Evolutionary conservation across 164 flowering plant species (phyloP).

Genomic region (Protea cynaroides): DNA sequence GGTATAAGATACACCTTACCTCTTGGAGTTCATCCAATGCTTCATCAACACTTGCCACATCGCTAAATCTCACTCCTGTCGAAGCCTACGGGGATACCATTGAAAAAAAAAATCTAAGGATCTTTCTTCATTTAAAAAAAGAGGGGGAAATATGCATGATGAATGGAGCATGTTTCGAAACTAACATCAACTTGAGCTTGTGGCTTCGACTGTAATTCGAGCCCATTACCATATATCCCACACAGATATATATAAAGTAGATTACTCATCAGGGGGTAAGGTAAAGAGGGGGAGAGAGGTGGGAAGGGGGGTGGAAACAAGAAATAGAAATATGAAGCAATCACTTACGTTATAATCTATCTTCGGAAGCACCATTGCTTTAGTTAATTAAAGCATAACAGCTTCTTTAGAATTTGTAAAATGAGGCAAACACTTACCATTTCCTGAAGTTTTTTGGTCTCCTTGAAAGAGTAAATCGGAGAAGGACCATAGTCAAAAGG

Average conservation of each 20-base stretch:
- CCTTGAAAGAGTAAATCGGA: slow-evolving; percentile 87
- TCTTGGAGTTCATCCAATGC: slow-evolving; percentile 98
- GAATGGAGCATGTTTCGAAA: slow-evolving; percentile 13
- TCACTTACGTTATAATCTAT: not conserved
- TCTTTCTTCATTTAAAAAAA: not conserved
- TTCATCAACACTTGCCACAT: slow-evolving; percentile 95
- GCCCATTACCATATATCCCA: slow-evolving; percentile 97
- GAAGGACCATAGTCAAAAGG: slow-evolving; percentile 61
- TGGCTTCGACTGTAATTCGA: slow-evolving; percentile 85
- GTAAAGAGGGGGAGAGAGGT: too few species aligned
- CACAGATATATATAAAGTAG: slow-evolving; percentile 9
- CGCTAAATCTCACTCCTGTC: slow-evolving; percentile 80
- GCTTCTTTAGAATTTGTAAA: not conserved
- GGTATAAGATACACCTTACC: slow-evolving; percentile 28
- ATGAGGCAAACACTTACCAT: slow-evolving; percentile 41
- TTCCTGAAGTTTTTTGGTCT: slow-evolving; percentile 86
- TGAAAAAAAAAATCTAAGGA: too few species aligned
- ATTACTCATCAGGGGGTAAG: too few species aligned
- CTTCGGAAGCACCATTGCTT: not conserved
- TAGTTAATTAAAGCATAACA: slow-evolving; percentile 4
- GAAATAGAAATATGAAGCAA: too few species aligned
- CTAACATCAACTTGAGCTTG: slow-evolving; percentile 99
- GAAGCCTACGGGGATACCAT: slow-evolving; percentile 54
- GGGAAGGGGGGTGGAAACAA: too few species aligned
- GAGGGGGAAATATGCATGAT: too few species aligned